Evolutionary conservation across 352 stramenopile species (phyloP), one percentile per base, ranked within the genome.

Genomic region (Pythium utonaiense): DNA sequence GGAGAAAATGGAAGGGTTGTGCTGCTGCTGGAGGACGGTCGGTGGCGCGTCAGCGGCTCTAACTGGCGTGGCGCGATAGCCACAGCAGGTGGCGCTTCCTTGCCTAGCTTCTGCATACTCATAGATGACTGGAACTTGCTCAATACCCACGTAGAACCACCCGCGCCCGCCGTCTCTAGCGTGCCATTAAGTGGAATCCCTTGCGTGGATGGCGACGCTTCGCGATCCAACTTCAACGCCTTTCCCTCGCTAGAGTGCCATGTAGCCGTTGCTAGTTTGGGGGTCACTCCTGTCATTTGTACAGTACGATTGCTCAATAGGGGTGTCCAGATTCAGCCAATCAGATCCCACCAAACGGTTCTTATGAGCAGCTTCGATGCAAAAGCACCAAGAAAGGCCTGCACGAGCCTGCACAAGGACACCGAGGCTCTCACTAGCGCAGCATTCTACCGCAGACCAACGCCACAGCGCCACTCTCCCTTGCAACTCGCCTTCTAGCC

Each of bases 31-130:
- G 28, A 56, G 14, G 49, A 63, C 44, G 42, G 25, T 2, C 38
- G 22, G n/a, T 42, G 34, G 13, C 30, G 34, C 21, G 33, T 51
- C 17, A 75, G 48, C 21, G 67, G 67, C 53, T 69, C 64, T 12
- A 75, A 53, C 48, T 71, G 64, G 28, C 64, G 67, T 24, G 63
- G 67, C 12, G 50, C 38, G 10, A 31, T 21, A 14, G 45, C 22
- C 10, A 40, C 22, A 4, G 59, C 13, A 40, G 41, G 25, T 13
- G 31, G 50, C 4, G 58, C 21, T 24, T 60, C 48, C 21, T 22
- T 47, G 1, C 21, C 6, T 41, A 19, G 25, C 50, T 38, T 53
- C 45, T 38, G 41, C 28, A 49, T 49, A 16, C 9, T 17, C 21
- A 12, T 24, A 16, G 31, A 27, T 24, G 28, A 19, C 16, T 21